phyloP scores from a whole-genome alignment of 1,284 basidiomycete species.

The Pholiota adiposa region DNA sequence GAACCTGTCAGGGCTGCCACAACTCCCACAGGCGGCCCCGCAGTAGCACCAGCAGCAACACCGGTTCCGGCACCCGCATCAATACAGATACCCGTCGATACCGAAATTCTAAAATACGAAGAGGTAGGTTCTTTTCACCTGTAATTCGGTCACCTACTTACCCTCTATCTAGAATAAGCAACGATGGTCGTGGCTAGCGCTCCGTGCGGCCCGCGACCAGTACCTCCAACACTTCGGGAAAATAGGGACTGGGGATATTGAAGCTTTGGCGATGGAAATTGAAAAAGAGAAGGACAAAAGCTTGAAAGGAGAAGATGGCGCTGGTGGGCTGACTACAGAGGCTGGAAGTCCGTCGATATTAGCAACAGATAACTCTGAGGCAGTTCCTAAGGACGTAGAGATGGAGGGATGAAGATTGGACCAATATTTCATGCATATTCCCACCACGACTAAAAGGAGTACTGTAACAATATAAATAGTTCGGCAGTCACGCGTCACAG shows the following conservation, averaged over 20 bases:
- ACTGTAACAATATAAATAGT: too few relatives aligned
- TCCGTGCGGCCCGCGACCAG: conserved; percentile 72
- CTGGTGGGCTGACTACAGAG: conserved; percentile 21
- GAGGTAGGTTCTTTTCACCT: conserved; percentile 47
- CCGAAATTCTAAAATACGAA: conserved; percentile 59
- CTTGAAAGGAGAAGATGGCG: conserved; percentile 28
- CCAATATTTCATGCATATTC: not conserved
- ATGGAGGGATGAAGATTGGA: conserved; percentile 49
- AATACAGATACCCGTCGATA: conserved; percentile 41
- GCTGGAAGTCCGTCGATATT: conserved; percentile 28
- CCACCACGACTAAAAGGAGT: too few relatives aligned
- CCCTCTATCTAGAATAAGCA: conserved; percentile 60
- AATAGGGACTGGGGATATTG: conserved; percentile 78
- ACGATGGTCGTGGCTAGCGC: conserved; percentile 77
- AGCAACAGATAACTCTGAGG: conserved; percentile 18
- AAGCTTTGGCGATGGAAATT: conserved; percentile 66
- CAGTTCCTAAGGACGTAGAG: conserved; percentile 44
- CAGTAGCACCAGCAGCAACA: conserved; percentile 23
- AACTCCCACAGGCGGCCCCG: conserved; percentile 34
- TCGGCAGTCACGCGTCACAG: too few relatives aligned
- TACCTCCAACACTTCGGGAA: conserved; percentile 75
- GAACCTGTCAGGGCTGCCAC: conserved; percentile 23
- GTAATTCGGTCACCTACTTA: conserved; percentile 6
- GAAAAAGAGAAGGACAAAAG: conserved; percentile 58
- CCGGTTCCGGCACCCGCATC: conserved; percentile 27